Evolutionary conservation across 257 asterid species (phyloP).

Genomic region (Solanum clarkiae): DNA sequence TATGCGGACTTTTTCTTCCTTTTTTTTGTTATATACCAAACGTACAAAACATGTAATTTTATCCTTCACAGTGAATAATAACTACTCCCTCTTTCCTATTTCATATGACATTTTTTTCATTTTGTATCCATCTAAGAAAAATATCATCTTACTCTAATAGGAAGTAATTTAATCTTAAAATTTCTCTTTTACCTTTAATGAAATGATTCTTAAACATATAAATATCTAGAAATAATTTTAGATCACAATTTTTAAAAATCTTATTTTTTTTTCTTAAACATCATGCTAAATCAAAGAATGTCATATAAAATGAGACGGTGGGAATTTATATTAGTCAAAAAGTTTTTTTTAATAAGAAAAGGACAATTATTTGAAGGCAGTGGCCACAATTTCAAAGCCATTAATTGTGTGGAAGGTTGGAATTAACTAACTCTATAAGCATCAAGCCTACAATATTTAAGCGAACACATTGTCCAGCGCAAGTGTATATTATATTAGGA

Average conservation of each 20-base stretch:
- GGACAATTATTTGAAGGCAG: not conserved
- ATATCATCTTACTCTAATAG: too few relatives aligned
- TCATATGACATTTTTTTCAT: too few relatives aligned
- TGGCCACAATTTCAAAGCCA: not conserved
- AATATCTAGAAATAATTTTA: too few relatives aligned
- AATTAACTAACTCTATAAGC: not conserved
- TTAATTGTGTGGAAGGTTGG: not conserved
- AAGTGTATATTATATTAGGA: not conserved
- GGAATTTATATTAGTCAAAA: not conserved
- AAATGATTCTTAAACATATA: too few relatives aligned
- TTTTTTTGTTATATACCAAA: not conserved
- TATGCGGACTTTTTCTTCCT: not conserved
- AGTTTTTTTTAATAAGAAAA: not conserved
- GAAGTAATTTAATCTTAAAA: too few relatives aligned
- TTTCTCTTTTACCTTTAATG: too few relatives aligned
- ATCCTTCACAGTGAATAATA: not conserved
- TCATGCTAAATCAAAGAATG: rapidly evolving
- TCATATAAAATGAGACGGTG: rapidly evolving
- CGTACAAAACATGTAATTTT: not conserved
- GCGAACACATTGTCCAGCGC: not conserved
- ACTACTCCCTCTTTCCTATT: too few relatives aligned
- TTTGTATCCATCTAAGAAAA: too few relatives aligned
- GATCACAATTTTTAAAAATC: too few relatives aligned
- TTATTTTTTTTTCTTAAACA: too few relatives aligned
- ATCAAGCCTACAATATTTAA: not conserved